A percentile compares a stretch with the other conserved stretches of the same genome.
These are phyloP conservation scores for Rhizopus arrhizus DNA, from an alignment of 371 early-diverging fungal genomes.

Conservation along the genomic window DNA sequence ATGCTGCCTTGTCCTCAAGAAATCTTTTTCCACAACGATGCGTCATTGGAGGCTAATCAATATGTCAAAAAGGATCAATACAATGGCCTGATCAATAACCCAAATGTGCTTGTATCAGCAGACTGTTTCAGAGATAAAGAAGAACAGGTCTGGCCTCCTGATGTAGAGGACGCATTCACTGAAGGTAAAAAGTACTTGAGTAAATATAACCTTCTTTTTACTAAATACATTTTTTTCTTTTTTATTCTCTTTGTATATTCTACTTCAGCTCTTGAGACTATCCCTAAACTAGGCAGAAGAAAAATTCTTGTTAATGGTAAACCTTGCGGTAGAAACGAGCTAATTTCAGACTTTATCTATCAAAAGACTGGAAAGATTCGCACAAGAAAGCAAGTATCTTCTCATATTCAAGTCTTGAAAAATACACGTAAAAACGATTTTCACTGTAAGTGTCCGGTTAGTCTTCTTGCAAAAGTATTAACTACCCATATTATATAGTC, in stretches of 20 bases:
- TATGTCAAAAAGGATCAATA: conserved; percentile 29
- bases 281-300: conserved; percentile 54
- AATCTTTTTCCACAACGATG: conserved; percentile 27
- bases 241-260: conserved; percentile 4
- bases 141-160: conserved; percentile 67
- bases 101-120: conserved; percentile 18
- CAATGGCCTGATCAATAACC: conserved; percentile 10
- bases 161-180: conserved; percentile 66
- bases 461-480: background rate
- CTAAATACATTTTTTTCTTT: background rate
- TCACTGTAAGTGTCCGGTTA: conserved; percentile 30
- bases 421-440: conserved; percentile 69
- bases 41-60: conserved; percentile 10
- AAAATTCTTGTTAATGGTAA: conserved; percentile 60
- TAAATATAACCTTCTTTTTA: background rate
- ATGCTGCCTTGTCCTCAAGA: conserved; percentile 41
- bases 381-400: conserved; percentile 79
- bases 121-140: conserved; percentile 33
- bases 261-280: conserved; percentile 42
- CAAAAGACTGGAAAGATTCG: conserved; percentile 66
- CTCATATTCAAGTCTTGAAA: conserved; percentile 79
- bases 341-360: conserved; percentile 76
- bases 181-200: conserved; percentile 48
- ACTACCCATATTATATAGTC: conserved; percentile 27
- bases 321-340: conserved; percentile 72